Evolutionary conservation across 2,329 filamentous ascomycete genomes (phyloP).

Genomic region (Acrocalymma vagum): DNA sequence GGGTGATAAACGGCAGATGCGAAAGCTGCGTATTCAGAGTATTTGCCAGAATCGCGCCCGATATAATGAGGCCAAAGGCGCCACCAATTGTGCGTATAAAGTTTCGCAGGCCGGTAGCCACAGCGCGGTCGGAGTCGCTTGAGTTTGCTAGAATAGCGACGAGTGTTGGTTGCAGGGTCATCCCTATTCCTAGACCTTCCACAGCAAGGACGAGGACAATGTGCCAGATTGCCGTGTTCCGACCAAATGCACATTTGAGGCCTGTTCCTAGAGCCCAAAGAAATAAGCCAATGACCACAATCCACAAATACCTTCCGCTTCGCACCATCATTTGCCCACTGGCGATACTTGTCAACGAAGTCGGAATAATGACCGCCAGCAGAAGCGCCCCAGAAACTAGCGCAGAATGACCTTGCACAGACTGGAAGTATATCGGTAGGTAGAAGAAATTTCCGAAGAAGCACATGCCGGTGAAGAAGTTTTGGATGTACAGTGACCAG

Average conservation of each 20-base stretch:
- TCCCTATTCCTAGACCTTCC: conserved; percentile 58
- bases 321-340: conserved; percentile 26
- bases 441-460: conserved; percentile 70
- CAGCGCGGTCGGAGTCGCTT: conserved; percentile 65
- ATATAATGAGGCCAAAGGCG: conserved; percentile 64
- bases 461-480: conserved; percentile 67
- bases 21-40: conserved; percentile 23
- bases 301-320: conserved; percentile 27
- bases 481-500: conserved; percentile 64
- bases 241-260: conserved; percentile 60
- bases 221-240: conserved; percentile 51
- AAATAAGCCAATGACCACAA: conserved; percentile 46
- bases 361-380: conserved; percentile 51
- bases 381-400: conserved; percentile 60
- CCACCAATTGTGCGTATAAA: conserved; percentile 69
- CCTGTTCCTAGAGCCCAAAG: conserved; percentile 63
- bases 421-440: conserved; percentile 69
- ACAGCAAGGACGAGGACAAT: conserved; percentile 63
- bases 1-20: too few species aligned
- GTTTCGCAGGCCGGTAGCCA: conserved; percentile 70
- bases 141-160: conserved; percentile 63
- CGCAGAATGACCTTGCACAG: conserved; percentile 57
- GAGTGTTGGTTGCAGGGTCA: conserved; percentile 61
- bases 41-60: conserved; percentile 24
- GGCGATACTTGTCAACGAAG: conserved; percentile 22